Base-by-base conservation (phyloP, 371 early-diverging fungal species). In the Conidiobolus incongruus region DNA sequence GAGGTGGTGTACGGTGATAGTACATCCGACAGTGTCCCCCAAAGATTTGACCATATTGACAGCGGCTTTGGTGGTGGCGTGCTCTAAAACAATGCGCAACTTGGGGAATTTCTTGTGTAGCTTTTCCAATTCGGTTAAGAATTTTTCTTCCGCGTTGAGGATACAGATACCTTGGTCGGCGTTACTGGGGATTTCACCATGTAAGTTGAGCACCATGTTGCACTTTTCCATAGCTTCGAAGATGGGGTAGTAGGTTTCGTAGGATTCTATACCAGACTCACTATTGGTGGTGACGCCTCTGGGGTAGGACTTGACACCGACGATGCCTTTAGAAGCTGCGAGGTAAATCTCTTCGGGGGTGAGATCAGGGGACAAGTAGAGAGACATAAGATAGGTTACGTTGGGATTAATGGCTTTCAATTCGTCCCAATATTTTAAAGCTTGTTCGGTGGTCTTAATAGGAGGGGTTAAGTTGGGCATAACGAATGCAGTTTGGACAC, bases 211-310 rank as follows among this genome's bases (percentile, higher is more conserved):
- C 0, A 94, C 84, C 80, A 96, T 72, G 33, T 80, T 85, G 43
- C 63, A 68, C 43, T 87, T 80, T 58, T 92, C 79, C 95, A 96
- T 96, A 4, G 92, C 92, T 44, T 68, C 49, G 61, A 96, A 96
- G 10, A 91, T 81, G 30, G 74, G 77, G 53, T 91, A 90, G 61
- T 91, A 96, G 8, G 70, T 57, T 35, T 76, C 75, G 51, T 90
- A 88, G 52, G 70, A 72, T 49, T 87, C 83, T 48, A 96, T 88
- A 38, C 96, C 96, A 45, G 72, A 70, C 44, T 93, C 92, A 47
- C 80, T 78, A 71, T 96, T 94, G 47, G 97, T 96, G 0, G 97
- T 96, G 19, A 96, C 97, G 26, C 96, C 94, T 26, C 91, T 74
- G 17, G 96, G 96, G 57, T 95, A 95, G 8, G 86, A 81, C 58